Evolutionary conservation across 176 grass and related monocot species (phyloP), one percentile per base, ranked within the genome.

Genomic region (Melocanna baccifera): DNA sequence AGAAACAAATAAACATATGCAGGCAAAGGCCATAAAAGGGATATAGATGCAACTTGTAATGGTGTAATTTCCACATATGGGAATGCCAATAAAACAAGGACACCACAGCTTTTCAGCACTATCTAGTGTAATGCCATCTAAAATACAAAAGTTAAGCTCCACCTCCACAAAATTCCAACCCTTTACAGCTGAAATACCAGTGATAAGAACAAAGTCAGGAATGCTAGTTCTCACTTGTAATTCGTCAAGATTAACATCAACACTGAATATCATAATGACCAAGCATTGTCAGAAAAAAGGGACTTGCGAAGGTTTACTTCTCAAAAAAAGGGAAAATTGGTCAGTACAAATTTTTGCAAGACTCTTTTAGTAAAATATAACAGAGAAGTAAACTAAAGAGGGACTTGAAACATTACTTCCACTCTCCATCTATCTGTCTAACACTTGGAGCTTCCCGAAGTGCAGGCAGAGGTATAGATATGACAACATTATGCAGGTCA

Each of bases 381-480:
- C 59, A 71, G 37, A 75, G 22, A 70, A 66, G 79, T 72, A 76
- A 84, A 81, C 16, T 36, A 45, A 78, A 86, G 42, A 90, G 52
- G 67, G 61, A 52, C 36, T 78, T 30, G 4, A 45, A 87, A 87
- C 77, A 76, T 88, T 94, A 97, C 94, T 89, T 97, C 94, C 94
- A 97, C 83, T 97, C 94, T 89, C 94, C 94, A 86, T 97, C 89
- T 71, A 97, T 92, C 68, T 94, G 94, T 86, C 25, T 89, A 51
- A 96, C 91, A 86, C 58, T 96, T 83, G 94, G 94, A 62, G 91
- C 65, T 48, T 96, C 91, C 66, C 87, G 67, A 68, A 89, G 82
- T 59, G 88, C 77, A 25, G 88, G 91, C 66, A 92, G 86, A 67
- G 91, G 94, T 82, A 97, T 94, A 72, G 92, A 94, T 77, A 97